Conservation (phyloP, 148 eudicot genomes). For the Nepenthes mirabilis region DNA sequence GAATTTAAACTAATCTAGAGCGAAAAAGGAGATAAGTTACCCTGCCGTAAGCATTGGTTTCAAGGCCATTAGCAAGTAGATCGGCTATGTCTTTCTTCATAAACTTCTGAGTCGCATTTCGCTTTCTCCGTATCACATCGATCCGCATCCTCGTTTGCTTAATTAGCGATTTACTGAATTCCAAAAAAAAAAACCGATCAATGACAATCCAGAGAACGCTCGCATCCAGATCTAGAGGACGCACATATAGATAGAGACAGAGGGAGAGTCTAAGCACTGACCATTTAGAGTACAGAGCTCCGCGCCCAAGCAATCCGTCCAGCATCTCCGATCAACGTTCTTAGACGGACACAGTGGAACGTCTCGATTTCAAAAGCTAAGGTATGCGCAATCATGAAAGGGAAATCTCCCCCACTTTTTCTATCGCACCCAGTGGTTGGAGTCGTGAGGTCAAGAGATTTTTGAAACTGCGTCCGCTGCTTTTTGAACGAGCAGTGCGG, state of each 20-base stretch:
- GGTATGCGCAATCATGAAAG: too few species aligned
- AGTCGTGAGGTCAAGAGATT: too few species aligned
- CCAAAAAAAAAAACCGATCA: background rate
- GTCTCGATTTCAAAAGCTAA: background rate
- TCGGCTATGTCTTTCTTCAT: constrained; percentile 72
- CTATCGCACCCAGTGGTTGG: too few species aligned
- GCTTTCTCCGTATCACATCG: constrained; percentile 48
- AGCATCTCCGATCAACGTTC: constrained; percentile 29
- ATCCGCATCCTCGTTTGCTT: constrained; percentile 59
- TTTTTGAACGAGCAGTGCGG: too few species aligned
- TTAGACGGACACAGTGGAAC: background rate
- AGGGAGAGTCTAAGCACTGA: constrained; percentile 6
- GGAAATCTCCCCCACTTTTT: background rate
- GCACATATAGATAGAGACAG: constrained; percentile 1
- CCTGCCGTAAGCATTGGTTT: constrained; percentile 62
- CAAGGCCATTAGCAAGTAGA: constrained; percentile 69
- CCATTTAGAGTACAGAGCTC: constrained; percentile 57
- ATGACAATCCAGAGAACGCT: background rate
- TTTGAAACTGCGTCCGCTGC: too few species aligned
- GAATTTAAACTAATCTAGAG: background rate
- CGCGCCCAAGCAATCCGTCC: constrained; percentile 46
- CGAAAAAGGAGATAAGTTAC: constrained; percentile 14
- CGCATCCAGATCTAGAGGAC: constrained; percentile 8
- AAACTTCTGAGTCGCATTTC: constrained; percentile 80
- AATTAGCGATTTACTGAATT: constrained; percentile 47